Evolutionary conservation across 2,329 filamentous ascomycete species (phyloP).

Genomic region (Aspergillus sp.): DNA sequence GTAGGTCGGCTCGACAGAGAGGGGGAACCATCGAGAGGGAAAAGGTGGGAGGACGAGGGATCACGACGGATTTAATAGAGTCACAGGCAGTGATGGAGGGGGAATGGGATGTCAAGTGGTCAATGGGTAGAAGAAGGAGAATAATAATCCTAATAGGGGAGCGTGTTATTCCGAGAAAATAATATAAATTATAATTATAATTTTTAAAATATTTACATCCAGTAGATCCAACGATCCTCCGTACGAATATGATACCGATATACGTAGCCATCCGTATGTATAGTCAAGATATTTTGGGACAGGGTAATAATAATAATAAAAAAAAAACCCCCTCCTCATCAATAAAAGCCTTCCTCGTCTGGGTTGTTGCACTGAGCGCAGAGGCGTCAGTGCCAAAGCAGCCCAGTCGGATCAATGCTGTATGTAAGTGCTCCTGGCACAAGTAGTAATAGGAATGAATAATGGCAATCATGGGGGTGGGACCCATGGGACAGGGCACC

Average conservation of each 20-base stretch:
- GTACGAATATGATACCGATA: too few species aligned
- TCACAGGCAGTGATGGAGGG: not conserved
- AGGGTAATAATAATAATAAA: too few species aligned
- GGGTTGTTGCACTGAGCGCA: not conserved
- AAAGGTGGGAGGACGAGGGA: not conserved
- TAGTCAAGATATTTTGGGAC: too few species aligned
- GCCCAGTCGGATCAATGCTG: conserved; percentile 1
- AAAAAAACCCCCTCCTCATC: too few species aligned
- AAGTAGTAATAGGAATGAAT: conserved; percentile 2
- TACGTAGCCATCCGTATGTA: too few species aligned
- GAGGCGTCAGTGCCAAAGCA: conserved; percentile 1
- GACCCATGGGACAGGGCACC: conserved; percentile 10
- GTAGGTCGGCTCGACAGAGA: not conserved
- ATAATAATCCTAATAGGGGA: conserved; percentile 1
- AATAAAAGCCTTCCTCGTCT: too few species aligned
- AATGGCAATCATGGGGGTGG: conserved; percentile 9
- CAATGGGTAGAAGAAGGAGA: not conserved
- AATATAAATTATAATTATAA: not conserved
- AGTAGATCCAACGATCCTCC: too few species aligned
- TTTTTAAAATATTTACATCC: not conserved
- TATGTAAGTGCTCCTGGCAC: conserved; percentile 1
- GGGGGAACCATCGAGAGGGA: not conserved
- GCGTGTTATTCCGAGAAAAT: not conserved
- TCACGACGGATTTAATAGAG: not conserved
- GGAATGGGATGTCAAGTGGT: not conserved